Conservation (phyloP, 2,329 filamentous ascomycete species). For the Hypoxylon sp. region DNA sequence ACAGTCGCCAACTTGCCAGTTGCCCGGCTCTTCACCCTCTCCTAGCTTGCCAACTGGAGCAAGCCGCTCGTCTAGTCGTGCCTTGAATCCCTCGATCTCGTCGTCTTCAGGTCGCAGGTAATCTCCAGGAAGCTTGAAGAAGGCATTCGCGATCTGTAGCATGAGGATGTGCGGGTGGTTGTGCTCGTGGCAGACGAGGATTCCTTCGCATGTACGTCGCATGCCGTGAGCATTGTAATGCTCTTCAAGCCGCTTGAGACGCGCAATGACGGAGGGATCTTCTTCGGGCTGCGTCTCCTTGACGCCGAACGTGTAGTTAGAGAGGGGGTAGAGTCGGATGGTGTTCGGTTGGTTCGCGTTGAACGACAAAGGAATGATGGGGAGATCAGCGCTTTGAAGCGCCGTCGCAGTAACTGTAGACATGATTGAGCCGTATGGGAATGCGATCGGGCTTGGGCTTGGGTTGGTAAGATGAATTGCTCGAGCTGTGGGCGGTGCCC, state of each 20-base stretch:
- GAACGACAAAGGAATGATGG: constrained; percentile 85
- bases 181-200: constrained; percentile 98
- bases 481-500: background rate
- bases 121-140: constrained; percentile 98
- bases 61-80: constrained; percentile 89
- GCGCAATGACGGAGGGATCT: constrained; percentile 93
- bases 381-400: constrained; percentile 83
- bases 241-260: constrained; percentile 94
- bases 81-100: constrained; percentile 95
- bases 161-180: constrained; percentile 99
- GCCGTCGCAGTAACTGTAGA: constrained; percentile 84
- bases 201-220: constrained; percentile 96
- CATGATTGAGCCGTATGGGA: constrained; percentile 67
- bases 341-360: constrained; percentile 90
- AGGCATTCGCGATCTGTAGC: constrained; percentile 99
- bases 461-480: background rate
- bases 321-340: constrained; percentile 92
- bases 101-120: constrained; percentile 92
- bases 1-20: constrained; percentile 96
- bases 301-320: constrained; percentile 98
- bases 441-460: background rate
- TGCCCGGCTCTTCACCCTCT: constrained; percentile 84
- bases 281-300: constrained; percentile 99
- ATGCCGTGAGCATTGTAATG: constrained; percentile 94
- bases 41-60: constrained; percentile 91